phyloP scores from a whole-genome alignment of 768 basidiomycete genomes.

The Postia placenta region DNA sequence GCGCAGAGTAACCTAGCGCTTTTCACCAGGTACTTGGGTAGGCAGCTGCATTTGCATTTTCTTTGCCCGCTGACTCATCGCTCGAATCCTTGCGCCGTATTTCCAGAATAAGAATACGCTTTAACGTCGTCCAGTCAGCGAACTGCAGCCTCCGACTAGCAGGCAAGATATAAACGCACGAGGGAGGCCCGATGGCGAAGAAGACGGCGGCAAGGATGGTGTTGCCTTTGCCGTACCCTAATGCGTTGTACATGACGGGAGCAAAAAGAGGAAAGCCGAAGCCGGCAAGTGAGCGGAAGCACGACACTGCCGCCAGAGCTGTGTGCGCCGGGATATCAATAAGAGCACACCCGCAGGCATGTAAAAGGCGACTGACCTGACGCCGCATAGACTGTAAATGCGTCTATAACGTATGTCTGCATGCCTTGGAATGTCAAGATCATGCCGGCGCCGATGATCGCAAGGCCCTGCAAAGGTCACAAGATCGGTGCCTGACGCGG shows the following conservation, averaged over 20 bases:
- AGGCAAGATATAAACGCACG: conserved; percentile 31
- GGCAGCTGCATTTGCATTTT: too few relatives aligned
- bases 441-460: conserved; percentile 46
- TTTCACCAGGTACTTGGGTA: too few relatives aligned
- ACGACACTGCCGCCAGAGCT: conserved; percentile 63
- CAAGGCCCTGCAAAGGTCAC: conserved; percentile 40
- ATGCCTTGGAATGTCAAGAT: conserved; percentile 60
- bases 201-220: conserved; percentile 55
- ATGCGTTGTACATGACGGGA: conserved; percentile 52
- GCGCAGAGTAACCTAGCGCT: too few relatives aligned
- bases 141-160: conserved; percentile 28
- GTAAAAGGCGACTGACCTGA: conserved; percentile 39
- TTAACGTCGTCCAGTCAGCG: conserved; percentile 29
- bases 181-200: conserved; percentile 51
- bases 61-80: conserved; percentile 11
- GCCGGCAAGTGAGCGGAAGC: conserved; percentile 57
- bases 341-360: neutral
- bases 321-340: neutral
- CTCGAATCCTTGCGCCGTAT: conserved; percentile 41
- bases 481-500: neutral
- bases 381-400: conserved; percentile 61
- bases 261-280: conserved; percentile 75
- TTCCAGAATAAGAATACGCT: conserved; percentile 37
- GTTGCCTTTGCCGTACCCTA: conserved; percentile 66
- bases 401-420: conserved; percentile 63